Conservation (phyloP, 1,284 basidiomycete species). For the Gomphus bonarii region DNA sequence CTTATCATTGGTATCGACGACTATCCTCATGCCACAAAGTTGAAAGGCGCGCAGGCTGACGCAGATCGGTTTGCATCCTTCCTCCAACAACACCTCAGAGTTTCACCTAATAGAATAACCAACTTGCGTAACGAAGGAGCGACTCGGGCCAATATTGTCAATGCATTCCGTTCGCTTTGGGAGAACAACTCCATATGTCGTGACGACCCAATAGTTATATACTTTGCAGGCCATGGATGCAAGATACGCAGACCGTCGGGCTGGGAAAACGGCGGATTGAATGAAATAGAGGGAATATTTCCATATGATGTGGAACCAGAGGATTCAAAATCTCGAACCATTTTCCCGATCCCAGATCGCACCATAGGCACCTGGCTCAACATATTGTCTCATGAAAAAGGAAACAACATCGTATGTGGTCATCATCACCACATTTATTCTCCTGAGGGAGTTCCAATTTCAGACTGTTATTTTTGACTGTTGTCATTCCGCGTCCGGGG, state of each 20-base stretch:
- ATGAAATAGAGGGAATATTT: slow-evolving; percentile 45
- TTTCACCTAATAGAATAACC: no score
- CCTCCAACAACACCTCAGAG: no score
- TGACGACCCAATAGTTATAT: slow-evolving; percentile 54
- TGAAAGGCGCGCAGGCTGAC: no score
- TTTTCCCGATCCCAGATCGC: slow-evolving; percentile 57
- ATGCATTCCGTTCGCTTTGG: neutral
- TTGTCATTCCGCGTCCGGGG: slow-evolving; percentile 40
- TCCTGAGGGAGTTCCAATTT: neutral
- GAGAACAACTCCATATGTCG: neutral
- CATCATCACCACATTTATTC: neutral
- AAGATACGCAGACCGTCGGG: slow-evolving; percentile 28
- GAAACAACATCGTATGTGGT: slow-evolving; percentile 43
- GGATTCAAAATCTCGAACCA: slow-evolving; percentile 27
- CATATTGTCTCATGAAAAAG: slow-evolving; percentile 44
- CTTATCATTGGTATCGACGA: no score
- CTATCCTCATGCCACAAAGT: no score
- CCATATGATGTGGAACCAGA: slow-evolving; percentile 47
- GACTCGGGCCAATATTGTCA: neutral
- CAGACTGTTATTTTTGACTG: slow-evolving; percentile 50
- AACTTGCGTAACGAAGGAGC: neutral
- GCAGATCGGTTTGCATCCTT: no score
- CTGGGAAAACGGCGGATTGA: slow-evolving; percentile 4
- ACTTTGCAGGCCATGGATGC: slow-evolving; percentile 61
- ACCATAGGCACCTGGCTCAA: slow-evolving; percentile 47